Base-by-base conservation (phyloP, 2,329 filamentous ascomycete species). In the Mollisiaceae sp. region DNA sequence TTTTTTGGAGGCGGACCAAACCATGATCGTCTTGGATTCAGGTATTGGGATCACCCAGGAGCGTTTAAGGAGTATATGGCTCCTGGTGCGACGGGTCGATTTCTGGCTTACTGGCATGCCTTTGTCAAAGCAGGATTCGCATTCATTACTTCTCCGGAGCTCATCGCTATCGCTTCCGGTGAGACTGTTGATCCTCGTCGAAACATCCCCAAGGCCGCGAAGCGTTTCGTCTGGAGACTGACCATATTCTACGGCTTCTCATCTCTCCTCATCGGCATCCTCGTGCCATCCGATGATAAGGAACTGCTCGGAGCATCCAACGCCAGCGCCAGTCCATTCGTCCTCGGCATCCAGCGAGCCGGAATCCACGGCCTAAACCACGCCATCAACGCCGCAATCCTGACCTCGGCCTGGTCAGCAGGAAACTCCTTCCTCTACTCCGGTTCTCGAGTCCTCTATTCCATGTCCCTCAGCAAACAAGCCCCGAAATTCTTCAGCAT, bases 371-470 rank as follows among this genome's bases (percentile, higher is more conserved):
- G 83, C 1, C 82, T 91, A 5, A 85, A 88, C 73, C 85, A 86
- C 68, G 82, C 89, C 71, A 89, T 91, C 80, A 91, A 91, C 73
- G 88, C 83, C 35, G 87, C 86, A 15, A 85, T 91, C 70, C 79
- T 91, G 60, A 89, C 89, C 5, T 89, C 86, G 1, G 89, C 88
- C 1, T 86, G 84, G 83, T 86, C 84, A 0, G 84, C 85, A 5
- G 85, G 83, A 20, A 87, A 86, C 72, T 83, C 85, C 0, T 86
- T 86, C 78, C 79, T 86, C 61, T 90, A 90, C 77, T 87, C 85
- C 0, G 87, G 89, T 64, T 89, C 86, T 54, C 87, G 91, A 73
- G 85, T 92, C 36, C 79, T 93, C 9, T 88, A 91, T 74, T 88
- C 87, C 59, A 85, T 93, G 76, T 83, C 89, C 0, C 81, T 89